Evolutionary conservation across 192 early-diverging fungal species (phyloP).

Genomic region (Backusella circina): DNA sequence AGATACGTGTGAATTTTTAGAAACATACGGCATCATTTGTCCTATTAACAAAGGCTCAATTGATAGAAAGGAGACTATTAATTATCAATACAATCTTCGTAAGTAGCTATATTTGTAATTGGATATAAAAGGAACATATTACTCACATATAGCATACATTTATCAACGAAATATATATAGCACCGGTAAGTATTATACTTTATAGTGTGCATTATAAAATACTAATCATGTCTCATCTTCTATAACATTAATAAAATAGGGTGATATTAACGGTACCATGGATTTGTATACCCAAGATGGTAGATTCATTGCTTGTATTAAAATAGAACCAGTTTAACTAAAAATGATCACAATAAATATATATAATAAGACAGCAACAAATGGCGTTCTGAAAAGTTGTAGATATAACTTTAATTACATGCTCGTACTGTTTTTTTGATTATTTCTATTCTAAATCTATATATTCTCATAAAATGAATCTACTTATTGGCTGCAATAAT

Average conservation of each 20-base stretch:
- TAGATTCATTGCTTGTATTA: background rate
- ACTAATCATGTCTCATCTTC: background rate
- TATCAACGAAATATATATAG: background rate
- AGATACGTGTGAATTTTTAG: background rate
- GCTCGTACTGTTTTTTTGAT: too few species aligned
- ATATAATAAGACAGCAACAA: too few species aligned
- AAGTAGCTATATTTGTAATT: background rate
- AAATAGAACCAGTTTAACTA: background rate
- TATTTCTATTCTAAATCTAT: background rate
- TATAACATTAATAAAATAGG: background rate
- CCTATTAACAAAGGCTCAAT: background rate
- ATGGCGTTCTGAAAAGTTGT: too few species aligned
- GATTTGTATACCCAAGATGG: background rate
- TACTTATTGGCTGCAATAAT: slow-evolving; percentile 42
- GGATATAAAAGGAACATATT: background rate
- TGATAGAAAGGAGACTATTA: background rate
- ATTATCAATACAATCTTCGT: background rate
- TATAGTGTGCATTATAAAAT: background rate
- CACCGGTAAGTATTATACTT: background rate
- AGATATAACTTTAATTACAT: background rate
- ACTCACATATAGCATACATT: background rate
- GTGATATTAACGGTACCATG: background rate
- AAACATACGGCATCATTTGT: background rate
- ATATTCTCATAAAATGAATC: too few species aligned
- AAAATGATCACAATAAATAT: background rate